These are phyloP conservation scores for Gossypium arboreum DNA, from an alignment of 345 rosid species.

Conservation along the genomic window DNA sequence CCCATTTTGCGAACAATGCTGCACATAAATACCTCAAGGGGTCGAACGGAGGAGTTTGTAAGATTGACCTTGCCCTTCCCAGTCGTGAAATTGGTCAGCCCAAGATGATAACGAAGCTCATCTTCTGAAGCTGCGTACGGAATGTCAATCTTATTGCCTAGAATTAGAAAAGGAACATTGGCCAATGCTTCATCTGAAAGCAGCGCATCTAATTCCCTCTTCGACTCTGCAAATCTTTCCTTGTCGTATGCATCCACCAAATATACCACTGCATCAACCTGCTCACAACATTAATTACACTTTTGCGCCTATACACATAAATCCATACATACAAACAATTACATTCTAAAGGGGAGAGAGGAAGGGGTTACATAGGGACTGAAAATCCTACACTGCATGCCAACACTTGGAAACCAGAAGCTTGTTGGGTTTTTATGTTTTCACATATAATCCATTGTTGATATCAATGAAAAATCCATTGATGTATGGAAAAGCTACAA, in stretches of 20 bases:
- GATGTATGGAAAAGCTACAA: slow-evolving; percentile 36
- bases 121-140: slow-evolving; percentile 80
- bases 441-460: too few species aligned
- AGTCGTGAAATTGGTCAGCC: slow-evolving; percentile 70
- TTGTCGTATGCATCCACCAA: slow-evolving; percentile 71
- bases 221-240: slow-evolving; percentile 68
- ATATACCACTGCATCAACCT: slow-evolving; percentile 84
- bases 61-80: slow-evolving; percentile 62
- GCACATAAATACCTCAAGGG: slow-evolving; percentile 78
- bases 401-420: too few species aligned
- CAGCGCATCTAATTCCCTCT: slow-evolving; percentile 66
- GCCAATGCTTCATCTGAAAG: slow-evolving; percentile 61
- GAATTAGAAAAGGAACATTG: slow-evolving; percentile 57
- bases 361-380: too few species aligned
- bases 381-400: too few species aligned
- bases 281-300: neutral
- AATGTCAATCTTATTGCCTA: slow-evolving; percentile 78
- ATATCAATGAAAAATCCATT: neutral
- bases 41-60: slow-evolving; percentile 45
- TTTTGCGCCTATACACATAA: too few species aligned
- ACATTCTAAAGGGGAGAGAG: too few species aligned
- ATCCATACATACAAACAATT: too few species aligned
- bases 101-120: slow-evolving; percentile 54
- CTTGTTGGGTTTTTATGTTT: too few species aligned
- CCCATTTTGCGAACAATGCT: slow-evolving; percentile 88